Evolutionary conservation across 768 basidiomycete species (phyloP), one percentile per base, ranked within the genome.

Genomic region (Lactifluus rugatus): DNA sequence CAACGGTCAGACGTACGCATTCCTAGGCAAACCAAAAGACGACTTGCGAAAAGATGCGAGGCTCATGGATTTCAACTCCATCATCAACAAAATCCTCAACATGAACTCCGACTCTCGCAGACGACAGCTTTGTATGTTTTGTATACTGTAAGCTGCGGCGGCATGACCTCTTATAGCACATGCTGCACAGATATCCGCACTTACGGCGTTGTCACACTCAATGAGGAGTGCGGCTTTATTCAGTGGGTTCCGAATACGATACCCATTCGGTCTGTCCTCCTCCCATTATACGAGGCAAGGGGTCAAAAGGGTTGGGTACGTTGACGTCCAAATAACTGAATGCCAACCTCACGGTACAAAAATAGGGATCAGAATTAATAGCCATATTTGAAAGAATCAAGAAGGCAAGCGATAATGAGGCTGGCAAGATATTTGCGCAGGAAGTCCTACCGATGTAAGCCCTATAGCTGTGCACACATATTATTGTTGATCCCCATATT

Each of bases 221-320:
- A 96, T 67, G 95, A 98, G 64, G 93, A 95, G 63, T 97, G 94
- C 66, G 96, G 96, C 0, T 83, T 98, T 49, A 92, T 98, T 56
- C 92, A 99, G 82, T 99, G 96, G 96, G 96, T 99, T 3, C 89
- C 87, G 0, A 88, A 98, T 68, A 96, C 94, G 1, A 77, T 82
- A 26, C 88, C 92, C 1, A 71, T 97, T 37, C 85, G 95, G 28
- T 79, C 81, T 0, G 79, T 97, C 45, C 74, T 97, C 14, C 63
- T 78, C 52, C 84, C 83, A 59, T 72, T 71, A 4, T 99, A 98
- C 67, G 78, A 81, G 0, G 66, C 78, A 1, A 73, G 72, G 41
- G 74, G 74, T 2, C 73, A 80, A 62, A 69, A 69, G 48, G 56
- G 70, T 13, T 85, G 78, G 73, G 84, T 83, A 59, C 61, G 81